A percentile compares a stretch with the other conserved stretches of the same genome.
Evolutionary conservation across 1,139 yeast genomes (phyloP).

Genomic region (Lodderomyces pseudojiufengensis): DNA sequence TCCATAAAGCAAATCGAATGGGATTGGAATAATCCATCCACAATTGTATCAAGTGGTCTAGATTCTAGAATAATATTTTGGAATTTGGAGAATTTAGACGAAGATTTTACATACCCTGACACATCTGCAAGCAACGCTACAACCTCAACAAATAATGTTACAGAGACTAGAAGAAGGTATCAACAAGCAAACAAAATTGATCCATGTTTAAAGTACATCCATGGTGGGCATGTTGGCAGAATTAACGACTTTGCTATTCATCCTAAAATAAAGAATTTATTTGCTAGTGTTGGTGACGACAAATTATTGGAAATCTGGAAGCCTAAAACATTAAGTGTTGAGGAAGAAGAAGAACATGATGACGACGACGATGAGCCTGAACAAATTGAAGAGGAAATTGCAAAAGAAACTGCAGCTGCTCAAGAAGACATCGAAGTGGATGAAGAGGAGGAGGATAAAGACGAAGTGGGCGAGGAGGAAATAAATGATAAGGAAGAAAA

Average conservation of each 20-base stretch:
- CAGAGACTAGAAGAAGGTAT: conserved; percentile 10
- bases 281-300: conserved; percentile 52
- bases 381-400: conserved; percentile 10
- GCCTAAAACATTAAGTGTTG: conserved; percentile 39
- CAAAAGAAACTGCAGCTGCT: conserved; percentile 1
- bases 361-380: conserved; percentile 27
- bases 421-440: not conserved
- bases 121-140: conserved; percentile 11
- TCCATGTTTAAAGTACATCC: conserved; percentile 58
- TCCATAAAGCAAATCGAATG: conserved; percentile 38
- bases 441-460: not conserved
- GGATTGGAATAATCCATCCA: conserved; percentile 35
- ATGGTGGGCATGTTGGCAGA: conserved; percentile 57
- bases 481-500: not conserved
- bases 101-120: conserved; percentile 40
- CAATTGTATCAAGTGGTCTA: conserved; percentile 45
- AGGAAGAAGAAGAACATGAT: conserved; percentile 42
- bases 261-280: conserved; percentile 39
- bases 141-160: conserved; percentile 1
- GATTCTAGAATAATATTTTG: conserved; percentile 50
- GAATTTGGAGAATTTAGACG: conserved; percentile 46
- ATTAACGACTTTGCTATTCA: conserved; percentile 50
- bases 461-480: not conserved
- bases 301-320: conserved; percentile 53
- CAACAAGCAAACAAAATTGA: conserved; percentile 31